A percentile compares a stretch with the other conserved stretches of the same genome.
These are phyloP conservation scores for Solanum hybrid DNA, from an alignment of 305 asterid species.

Conservation along the genomic window DNA sequence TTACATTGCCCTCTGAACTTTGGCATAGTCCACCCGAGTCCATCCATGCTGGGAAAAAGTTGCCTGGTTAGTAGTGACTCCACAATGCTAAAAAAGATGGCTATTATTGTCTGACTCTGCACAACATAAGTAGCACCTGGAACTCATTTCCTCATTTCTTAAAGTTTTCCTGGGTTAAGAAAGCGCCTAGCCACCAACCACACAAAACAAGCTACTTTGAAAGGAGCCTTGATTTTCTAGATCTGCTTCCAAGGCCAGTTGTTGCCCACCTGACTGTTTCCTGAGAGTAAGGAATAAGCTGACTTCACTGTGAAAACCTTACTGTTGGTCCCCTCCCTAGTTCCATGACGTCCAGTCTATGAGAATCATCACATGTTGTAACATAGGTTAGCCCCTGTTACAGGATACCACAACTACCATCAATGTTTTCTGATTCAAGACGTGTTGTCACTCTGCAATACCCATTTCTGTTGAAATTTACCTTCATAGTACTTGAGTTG, in stretches of 20 bases:
- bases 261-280: neutral
- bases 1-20: neutral
- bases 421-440: neutral
- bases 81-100: neutral
- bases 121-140: neutral
- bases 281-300: neutral
- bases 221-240: neutral
- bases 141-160: neutral
- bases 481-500: neutral
- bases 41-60: neutral
- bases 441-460: neutral
- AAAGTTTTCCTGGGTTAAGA: neutral
- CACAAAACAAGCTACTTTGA: neutral
- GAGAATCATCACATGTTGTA: neutral
- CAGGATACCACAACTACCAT: neutral
- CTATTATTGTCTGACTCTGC: neutral
- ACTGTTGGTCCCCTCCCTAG: neutral
- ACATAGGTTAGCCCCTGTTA: neutral
- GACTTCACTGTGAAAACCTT: neutral
- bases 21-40: neutral
- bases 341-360: neutral
- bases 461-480: neutral
- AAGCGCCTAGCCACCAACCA: neutral
- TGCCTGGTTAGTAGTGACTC: neutral
- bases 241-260: neutral